These are phyloP conservation scores for Omphalotus olearius DNA, from an alignment of 1,284 basidiomycete genomes.

Conservation along the genomic window DNA sequence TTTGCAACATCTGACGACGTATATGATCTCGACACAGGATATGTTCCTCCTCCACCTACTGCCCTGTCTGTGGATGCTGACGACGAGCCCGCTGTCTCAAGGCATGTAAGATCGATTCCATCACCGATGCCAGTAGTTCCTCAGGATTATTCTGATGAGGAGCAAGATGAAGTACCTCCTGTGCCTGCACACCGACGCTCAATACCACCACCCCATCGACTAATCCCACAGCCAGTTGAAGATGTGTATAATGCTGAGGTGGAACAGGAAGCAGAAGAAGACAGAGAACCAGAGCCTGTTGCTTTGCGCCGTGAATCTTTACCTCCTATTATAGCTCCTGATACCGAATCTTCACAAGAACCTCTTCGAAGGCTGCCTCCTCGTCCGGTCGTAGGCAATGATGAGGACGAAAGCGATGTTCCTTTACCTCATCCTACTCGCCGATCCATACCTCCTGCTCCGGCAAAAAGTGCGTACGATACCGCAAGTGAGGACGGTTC, in stretches of 20 bases:
- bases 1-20: not conserved
- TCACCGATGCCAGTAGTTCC: not conserved
- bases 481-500: slow-evolving; percentile 9
- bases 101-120: no score
- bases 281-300: not conserved
- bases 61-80: no score
- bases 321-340: not conserved
- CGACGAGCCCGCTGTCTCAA: no score
- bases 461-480: not conserved
- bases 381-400: slow-evolving; percentile 12
- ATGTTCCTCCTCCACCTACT: slow-evolving; percentile 5
- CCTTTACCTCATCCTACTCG: slow-evolving; percentile 18
- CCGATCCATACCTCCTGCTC: slow-evolving; percentile 18
- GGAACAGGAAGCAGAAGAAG: slow-evolving; percentile 1
- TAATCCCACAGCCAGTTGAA: slow-evolving; percentile 6
- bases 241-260: slow-evolving; percentile 2
- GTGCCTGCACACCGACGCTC: slow-evolving; percentile 12
- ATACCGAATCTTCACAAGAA: not conserved
- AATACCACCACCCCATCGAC: slow-evolving; percentile 18
- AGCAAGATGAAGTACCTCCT: slow-evolving; percentile 10
- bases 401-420: slow-evolving; percentile 13
- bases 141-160: slow-evolving; percentile 4
- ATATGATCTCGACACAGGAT: not conserved
- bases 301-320: not conserved
- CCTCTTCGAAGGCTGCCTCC: slow-evolving; percentile 12